A percentile compares a stretch with the other conserved stretches of the same genome.
Conservation (phyloP, 805 yeast species). For the Yarrowia alimentaria region DNA sequence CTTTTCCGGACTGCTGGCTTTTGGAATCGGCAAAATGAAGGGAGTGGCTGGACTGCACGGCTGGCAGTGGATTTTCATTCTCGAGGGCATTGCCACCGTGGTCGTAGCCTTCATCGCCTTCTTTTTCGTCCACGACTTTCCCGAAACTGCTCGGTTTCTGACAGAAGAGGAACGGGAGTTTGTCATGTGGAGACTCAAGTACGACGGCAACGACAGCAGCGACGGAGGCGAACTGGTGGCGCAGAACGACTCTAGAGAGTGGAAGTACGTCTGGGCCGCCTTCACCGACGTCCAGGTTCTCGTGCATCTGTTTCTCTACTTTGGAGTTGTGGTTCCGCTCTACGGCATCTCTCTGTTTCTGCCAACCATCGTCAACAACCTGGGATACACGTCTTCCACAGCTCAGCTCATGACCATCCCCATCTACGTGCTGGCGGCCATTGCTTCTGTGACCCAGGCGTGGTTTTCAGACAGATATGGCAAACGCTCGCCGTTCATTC, state of each 20-base stretch:
- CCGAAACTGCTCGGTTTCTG: constrained; percentile 31
- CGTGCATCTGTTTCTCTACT: constrained; percentile 52
- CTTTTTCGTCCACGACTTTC: constrained; percentile 31
- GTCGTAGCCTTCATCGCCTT: constrained; percentile 22
- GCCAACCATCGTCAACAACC: constrained; percentile 51
- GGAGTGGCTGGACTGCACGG: constrained; percentile 14
- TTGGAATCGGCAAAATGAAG: constrained; percentile 16
- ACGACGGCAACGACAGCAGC: constrained; percentile 13
- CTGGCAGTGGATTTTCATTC: constrained; percentile 29
- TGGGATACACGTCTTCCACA: constrained; percentile 60
- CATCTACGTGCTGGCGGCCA: constrained; percentile 43
- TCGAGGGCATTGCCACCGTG: constrained; percentile 28
- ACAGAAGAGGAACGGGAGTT: constrained; percentile 32
- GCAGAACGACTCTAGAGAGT: constrained; percentile 12
- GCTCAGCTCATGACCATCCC: constrained; percentile 53
- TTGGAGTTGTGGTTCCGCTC: constrained; percentile 55
- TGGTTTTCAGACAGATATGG: constrained; percentile 39
- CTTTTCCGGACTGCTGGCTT: constrained; percentile 2
- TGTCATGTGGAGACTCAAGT: constrained; percentile 32
- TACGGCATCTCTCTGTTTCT: constrained; percentile 61
- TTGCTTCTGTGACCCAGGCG: constrained; percentile 34
- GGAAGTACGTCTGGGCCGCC: constrained; percentile 34
- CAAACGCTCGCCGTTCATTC: constrained; percentile 36
- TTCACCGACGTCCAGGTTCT: constrained; percentile 53
- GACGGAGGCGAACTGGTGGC: constrained; percentile 38